These are phyloP conservation scores for Oidium heveae DNA, from an alignment of 2,329 filamentous ascomycete species.

Conservation along the genomic window DNA sequence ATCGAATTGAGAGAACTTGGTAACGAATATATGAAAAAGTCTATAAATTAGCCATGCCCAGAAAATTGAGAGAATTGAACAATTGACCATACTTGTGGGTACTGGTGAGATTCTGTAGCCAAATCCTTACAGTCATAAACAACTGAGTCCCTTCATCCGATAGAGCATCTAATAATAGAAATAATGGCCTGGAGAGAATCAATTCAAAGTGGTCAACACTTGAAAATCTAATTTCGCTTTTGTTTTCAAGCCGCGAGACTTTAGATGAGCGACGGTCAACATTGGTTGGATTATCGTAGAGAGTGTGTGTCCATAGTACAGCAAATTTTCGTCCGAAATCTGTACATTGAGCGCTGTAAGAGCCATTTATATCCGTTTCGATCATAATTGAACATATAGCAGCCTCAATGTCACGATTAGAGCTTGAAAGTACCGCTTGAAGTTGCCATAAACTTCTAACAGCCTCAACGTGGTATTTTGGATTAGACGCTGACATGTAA, in stretches of 20 bases:
- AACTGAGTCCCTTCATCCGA: slow-evolving; percentile 46
- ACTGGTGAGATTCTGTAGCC: slow-evolving; percentile 45
- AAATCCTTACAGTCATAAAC: slow-evolving; percentile 53
- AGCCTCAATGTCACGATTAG: slow-evolving; percentile 55
- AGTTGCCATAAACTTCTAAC: slow-evolving; percentile 70
- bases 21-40: slow-evolving; percentile 33
- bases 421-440: slow-evolving; percentile 41
- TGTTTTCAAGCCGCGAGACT: slow-evolving; percentile 16
- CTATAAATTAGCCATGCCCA: slow-evolving; percentile 15
- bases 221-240: slow-evolving; percentile 19
- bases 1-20: slow-evolving; percentile 28
- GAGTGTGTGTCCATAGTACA: slow-evolving; percentile 59
- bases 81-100: slow-evolving; percentile 30
- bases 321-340: slow-evolving; percentile 46
- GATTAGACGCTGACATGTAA: slow-evolving; percentile 55
- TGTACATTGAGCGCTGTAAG: slow-evolving; percentile 22
- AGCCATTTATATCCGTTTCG: slow-evolving; percentile 21
- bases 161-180: slow-evolving; percentile 59
- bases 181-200: slow-evolving; percentile 57
- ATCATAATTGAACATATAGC: slow-evolving; percentile 48
- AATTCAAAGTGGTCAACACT: slow-evolving; percentile 39
- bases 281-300: slow-evolving; percentile 26
- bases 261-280: slow-evolving; percentile 25
- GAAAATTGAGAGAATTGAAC: background rate
- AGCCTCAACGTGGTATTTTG: slow-evolving; percentile 86